Percentiles rank a stretch among this genome's conserved stretches.
phyloP scores from a whole-genome alignment of 345 rosid genomes.

The Toxicodendron radicans region DNA sequence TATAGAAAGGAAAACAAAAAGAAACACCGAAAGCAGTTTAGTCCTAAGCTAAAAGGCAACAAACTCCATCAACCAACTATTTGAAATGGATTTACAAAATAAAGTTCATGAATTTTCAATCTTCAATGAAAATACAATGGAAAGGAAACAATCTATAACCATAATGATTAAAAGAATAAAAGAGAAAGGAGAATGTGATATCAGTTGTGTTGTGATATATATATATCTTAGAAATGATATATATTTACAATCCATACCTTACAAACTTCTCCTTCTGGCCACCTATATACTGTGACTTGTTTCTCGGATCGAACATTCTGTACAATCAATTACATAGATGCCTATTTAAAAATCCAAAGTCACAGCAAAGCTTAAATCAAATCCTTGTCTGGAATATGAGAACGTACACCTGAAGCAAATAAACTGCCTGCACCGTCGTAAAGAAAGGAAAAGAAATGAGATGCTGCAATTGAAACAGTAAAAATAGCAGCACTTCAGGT shows the following conservation, averaged over 20 bases:
- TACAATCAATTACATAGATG: slow-evolving; percentile 25
- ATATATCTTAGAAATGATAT: no score
- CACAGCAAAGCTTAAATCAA: background rate
- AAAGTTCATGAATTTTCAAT: background rate
- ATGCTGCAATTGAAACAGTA: background rate
- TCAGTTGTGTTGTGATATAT: background rate
- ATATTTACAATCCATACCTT: slow-evolving; percentile 42
- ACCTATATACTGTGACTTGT: slow-evolving; percentile 75
- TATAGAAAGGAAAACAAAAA: background rate
- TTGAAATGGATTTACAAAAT: no score
- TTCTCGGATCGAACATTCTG: slow-evolving; percentile 62
- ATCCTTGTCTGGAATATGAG: background rate
- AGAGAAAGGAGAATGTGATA: background rate
- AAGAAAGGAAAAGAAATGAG: background rate
- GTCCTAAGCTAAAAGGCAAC: background rate
- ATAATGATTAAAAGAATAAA: background rate
- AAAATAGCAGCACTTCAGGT: background rate
- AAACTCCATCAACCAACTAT: background rate
- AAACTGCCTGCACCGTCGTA: background rate
- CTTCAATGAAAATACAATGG: no score
- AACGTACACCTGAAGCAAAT: background rate
- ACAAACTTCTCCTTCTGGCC: slow-evolving; percentile 79
- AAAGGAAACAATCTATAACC: background rate
- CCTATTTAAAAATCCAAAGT: slow-evolving; percentile 10
- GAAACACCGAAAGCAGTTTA: background rate